Evolutionary conservation across 768 basidiomycete species (phyloP).

Genomic region (Boletus rubescentipes): DNA sequence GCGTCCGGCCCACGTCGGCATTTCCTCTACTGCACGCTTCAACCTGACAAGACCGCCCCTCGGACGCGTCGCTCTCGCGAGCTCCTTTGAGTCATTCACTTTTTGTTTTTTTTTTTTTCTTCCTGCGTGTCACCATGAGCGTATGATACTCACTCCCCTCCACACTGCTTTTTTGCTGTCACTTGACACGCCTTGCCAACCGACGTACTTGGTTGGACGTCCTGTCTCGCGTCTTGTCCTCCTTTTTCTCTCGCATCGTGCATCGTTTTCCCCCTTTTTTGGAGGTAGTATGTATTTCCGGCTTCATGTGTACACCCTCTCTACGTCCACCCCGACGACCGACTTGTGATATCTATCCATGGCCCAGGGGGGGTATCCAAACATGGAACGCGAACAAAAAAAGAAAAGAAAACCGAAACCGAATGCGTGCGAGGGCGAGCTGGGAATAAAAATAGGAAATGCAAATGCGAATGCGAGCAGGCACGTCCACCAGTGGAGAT

Average conservation of each 20-base stretch:
- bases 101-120: no score
- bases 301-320: conserved; percentile 13
- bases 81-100: conserved; percentile 1
- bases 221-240: not conserved
- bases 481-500: not conserved
- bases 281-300: conserved; percentile 21
- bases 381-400: not conserved
- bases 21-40: conserved; percentile 80
- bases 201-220: no score
- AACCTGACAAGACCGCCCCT: conserved; percentile 48
- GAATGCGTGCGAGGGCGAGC: not conserved
- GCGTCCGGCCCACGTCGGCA: conserved; percentile 76
- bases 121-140: not conserved
- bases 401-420: not conserved
- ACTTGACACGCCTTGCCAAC: not conserved
- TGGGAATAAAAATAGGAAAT: not conserved
- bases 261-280: not conserved
- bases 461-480: conserved; percentile 7
- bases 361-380: conserved; percentile 19
- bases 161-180: not conserved
- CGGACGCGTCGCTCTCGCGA: conserved; percentile 49
- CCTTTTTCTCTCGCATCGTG: not conserved
- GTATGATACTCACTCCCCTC: no score
- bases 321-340: conserved; percentile 11
- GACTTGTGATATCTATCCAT: conserved; percentile 1